phyloP scores from a whole-genome alignment of 2,329 filamentous ascomycete species.

The Mariannaea elegans region DNA sequence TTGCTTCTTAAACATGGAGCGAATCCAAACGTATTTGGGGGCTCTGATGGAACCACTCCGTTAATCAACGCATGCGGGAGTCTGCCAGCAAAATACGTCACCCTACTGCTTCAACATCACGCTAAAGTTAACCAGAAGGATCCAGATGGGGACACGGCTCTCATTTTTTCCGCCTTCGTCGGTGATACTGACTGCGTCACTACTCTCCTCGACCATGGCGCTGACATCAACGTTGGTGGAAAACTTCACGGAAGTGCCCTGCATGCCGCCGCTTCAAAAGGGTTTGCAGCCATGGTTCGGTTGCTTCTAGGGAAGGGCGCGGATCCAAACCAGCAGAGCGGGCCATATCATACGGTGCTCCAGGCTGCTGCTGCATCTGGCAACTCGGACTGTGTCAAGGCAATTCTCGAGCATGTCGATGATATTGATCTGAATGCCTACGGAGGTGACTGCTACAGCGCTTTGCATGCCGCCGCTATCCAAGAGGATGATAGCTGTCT shows the following conservation, averaged over 20 bases:
- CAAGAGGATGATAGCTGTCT: constrained; percentile 20
- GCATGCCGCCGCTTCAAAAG: constrained; percentile 19
- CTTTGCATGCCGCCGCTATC: constrained; percentile 16
- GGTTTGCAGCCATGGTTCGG: constrained; percentile 1
- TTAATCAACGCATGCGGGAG: constrained; percentile 10
- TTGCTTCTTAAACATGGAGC: not conserved
- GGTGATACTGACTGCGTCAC: constrained; percentile 9
- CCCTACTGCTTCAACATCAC: not conserved
- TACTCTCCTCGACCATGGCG: constrained; percentile 3
- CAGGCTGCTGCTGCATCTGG: constrained; percentile 21
- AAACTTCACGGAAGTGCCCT: constrained; percentile 12
- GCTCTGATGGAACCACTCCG: constrained; percentile 7
- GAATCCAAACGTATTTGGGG: constrained; percentile 14
- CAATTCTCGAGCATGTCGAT: constrained; percentile 10
- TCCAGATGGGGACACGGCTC: constrained; percentile 14
- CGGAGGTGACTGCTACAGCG: constrained; percentile 13
- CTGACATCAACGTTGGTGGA: constrained; percentile 9
- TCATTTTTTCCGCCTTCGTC: constrained; percentile 5
- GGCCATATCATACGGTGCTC: constrained; percentile 15
- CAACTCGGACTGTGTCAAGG: constrained; percentile 14
- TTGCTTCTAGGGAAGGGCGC: constrained; percentile 17
- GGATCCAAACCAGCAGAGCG: constrained; percentile 6
- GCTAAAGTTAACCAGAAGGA: constrained; percentile 10
- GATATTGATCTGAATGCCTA: constrained; percentile 19
- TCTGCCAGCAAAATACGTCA: not conserved